Percentiles rank a stretch among this genome's conserved stretches.
phyloP scores from a whole-genome alignment of 2,329 filamentous ascomycete species.

The Chaetomiaceae sp. region DNA sequence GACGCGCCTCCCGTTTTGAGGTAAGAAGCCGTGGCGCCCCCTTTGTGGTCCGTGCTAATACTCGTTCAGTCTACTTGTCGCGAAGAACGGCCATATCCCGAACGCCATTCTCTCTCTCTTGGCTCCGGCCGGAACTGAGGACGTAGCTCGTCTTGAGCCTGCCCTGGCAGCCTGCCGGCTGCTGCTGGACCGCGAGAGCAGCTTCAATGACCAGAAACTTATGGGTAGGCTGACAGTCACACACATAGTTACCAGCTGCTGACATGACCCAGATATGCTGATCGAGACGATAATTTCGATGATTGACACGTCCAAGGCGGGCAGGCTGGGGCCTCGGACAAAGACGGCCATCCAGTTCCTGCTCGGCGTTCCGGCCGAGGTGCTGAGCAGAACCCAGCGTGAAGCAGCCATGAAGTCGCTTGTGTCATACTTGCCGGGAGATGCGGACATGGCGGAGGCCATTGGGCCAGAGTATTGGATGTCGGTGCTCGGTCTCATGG shows the following conservation, averaged over 20 bases:
- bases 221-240: constrained; percentile 17
- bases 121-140: background rate
- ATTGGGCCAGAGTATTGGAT: constrained; percentile 30
- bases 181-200: constrained; percentile 22
- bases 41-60: background rate
- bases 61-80: constrained; percentile 16
- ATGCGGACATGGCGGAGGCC: constrained; percentile 10
- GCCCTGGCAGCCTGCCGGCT: constrained; percentile 5
- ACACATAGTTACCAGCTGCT: background rate
- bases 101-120: constrained; percentile 12
- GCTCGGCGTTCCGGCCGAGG: constrained; percentile 19
- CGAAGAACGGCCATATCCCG: constrained; percentile 15
- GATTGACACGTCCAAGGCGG: constrained; percentile 22
- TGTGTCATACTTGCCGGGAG: constrained; percentile 14
- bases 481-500: constrained; percentile 41
- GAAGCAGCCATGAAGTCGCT: constrained; percentile 23
- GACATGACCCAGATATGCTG: constrained; percentile 9
- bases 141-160: constrained; percentile 1
- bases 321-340: background rate
- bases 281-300: constrained; percentile 15
- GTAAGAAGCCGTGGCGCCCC: background rate
- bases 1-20: constrained; percentile 17
- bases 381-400: constrained; percentile 18
- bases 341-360: constrained; percentile 20
- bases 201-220: constrained; percentile 18